phyloP scores from a whole-genome alignment of 306 rosid genomes.

The Prinsepia uniflora region DNA sequence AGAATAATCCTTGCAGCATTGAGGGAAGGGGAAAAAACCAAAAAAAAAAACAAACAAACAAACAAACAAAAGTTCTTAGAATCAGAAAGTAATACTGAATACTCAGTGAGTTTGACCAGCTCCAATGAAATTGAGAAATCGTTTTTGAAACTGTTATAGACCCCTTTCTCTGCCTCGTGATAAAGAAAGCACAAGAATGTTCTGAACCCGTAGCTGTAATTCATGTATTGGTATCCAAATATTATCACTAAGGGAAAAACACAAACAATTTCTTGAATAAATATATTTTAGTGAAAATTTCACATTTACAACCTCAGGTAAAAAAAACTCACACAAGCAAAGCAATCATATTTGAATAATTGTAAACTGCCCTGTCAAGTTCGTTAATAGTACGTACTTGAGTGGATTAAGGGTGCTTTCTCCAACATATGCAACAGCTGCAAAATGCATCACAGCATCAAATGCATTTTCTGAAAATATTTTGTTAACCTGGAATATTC shows the following conservation, averaged over 20 bases:
- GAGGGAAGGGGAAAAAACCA: neutral
- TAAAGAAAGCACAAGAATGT: neutral
- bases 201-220: neutral
- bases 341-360: neutral
- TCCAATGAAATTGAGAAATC: no score
- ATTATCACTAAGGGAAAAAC: neutral
- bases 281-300: neutral
- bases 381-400: constrained; percentile 52
- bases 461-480: constrained; percentile 85
- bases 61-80: neutral
- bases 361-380: neutral
- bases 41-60: no score
- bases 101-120: neutral
- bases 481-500: constrained; percentile 67
- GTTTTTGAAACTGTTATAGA: neutral
- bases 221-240: neutral
- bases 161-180: neutral
- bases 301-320: neutral
- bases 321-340: neutral
- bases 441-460: constrained; percentile 99
- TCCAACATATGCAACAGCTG: constrained; percentile 98
- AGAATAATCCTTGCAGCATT: neutral
- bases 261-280: neutral
- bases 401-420: constrained; percentile 95
- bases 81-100: neutral